Evolutionary conservation across 1,284 basidiomycete species (phyloP).

Genomic region (Malassezia japonica): DNA sequence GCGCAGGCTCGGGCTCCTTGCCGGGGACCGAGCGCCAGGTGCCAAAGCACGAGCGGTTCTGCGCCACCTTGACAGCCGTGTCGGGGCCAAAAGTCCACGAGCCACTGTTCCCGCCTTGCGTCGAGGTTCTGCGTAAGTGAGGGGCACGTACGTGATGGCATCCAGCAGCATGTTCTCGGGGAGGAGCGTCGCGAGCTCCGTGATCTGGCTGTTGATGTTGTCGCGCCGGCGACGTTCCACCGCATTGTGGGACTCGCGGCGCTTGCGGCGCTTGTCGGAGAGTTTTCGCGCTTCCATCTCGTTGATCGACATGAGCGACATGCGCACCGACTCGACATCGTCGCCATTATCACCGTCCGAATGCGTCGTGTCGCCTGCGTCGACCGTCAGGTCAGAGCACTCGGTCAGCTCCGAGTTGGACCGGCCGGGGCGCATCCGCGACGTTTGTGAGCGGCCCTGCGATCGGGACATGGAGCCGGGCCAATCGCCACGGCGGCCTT

Average conservation of each 20-base stretch:
- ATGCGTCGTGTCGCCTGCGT: not conserved
- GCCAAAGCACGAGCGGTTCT: not conserved
- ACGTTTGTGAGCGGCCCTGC: no score
- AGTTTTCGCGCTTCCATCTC: not conserved
- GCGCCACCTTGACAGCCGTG: not conserved
- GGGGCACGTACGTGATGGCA: constrained; percentile 11
- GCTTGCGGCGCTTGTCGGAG: constrained; percentile 62
- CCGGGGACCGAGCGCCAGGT: not conserved
- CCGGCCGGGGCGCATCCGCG: no score
- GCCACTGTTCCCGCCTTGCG: constrained; percentile 32
- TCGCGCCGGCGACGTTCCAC: constrained; percentile 76
- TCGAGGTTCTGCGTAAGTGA: constrained; percentile 27
- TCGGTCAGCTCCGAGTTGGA: no score
- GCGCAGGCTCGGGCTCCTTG: not conserved
- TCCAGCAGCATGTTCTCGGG: constrained; percentile 56
- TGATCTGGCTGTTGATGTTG: constrained; percentile 88
- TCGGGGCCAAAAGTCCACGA: constrained; percentile 7
- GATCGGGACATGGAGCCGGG: no score
- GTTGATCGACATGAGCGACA: not conserved
- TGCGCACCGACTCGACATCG: not conserved
- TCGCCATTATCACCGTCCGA: not conserved
- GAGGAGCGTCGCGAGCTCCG: constrained; percentile 73
- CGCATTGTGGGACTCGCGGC: constrained; percentile 78
- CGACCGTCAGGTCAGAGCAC: no score
- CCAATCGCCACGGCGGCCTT: no score